phyloP scores from a whole-genome alignment of 2,329 filamentous ascomycete genomes.

The Phialocephala sp. region DNA sequence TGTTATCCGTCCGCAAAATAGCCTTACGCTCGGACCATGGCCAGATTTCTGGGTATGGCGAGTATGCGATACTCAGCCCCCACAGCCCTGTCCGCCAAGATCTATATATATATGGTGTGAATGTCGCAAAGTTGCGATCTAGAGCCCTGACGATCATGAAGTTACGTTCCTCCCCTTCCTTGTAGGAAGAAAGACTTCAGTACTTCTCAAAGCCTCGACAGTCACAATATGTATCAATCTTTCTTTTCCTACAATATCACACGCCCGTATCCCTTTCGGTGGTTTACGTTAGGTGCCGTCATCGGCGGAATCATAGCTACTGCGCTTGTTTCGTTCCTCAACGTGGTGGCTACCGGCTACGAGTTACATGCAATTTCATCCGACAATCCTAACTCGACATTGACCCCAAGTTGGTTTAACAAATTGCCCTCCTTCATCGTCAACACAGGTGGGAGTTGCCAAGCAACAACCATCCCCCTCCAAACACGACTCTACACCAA shows the following conservation, averaged over 20 bases:
- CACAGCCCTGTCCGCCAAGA: too few relatives aligned
- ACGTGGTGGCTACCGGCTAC: not conserved
- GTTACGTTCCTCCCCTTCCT: too few relatives aligned
- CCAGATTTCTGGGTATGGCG: too few relatives aligned
- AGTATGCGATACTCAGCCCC: too few relatives aligned
- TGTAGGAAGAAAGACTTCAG: too few relatives aligned
- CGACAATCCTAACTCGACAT: not conserved
- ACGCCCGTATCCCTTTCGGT: not conserved
- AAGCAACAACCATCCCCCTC: not conserved
- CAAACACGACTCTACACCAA: constrained; percentile 3
- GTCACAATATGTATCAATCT: not conserved
- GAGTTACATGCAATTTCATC: not conserved
- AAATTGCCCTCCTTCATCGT: constrained; percentile 1
- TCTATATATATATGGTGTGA: too few relatives aligned
- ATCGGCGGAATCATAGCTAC: not conserved
- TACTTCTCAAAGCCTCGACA: too few relatives aligned
- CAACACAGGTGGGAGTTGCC: not conserved
- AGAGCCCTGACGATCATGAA: too few relatives aligned
- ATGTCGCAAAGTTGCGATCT: too few relatives aligned
- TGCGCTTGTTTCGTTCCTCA: not conserved
- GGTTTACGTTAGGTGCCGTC: constrained; percentile 2
- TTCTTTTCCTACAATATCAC: constrained; percentile 1
- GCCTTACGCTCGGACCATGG: too few relatives aligned
- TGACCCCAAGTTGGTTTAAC: not conserved
- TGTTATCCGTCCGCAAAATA: too few relatives aligned